Evolutionary conservation across 2,329 filamentous ascomycete species (phyloP), one percentile per base, ranked within the genome.

Genomic region (Hypoxylon sp.): DNA sequence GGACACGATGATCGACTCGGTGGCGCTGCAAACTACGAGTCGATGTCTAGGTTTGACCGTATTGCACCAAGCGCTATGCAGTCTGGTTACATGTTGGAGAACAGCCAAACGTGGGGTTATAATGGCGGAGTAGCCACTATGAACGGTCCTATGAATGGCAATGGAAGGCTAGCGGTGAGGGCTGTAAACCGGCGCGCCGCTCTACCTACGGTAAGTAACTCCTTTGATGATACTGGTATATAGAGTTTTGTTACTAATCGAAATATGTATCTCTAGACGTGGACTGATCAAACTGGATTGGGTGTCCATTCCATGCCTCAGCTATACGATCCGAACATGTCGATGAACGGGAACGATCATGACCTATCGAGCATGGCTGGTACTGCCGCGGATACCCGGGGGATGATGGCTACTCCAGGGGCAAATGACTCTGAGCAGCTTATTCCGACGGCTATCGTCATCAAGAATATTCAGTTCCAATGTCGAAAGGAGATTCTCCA

Each of bases 391-490:
- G 69, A 82, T 80, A 72, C 80, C 77, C 71, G 80, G 79, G 71
- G 83, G 81, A 74, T 78, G 72, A 77, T 78, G 76, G 72, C 73
- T 62, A 80, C 80, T 60, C 81, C 85, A 71, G 75, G 80, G 62
- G 82, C 83, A 38, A 83, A 84, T 64, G 87, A 89, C 51, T 86
- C 89, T 62, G 95, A 97, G 73, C 95, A 98, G 82, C 88, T 99
- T 67, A 99, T 99, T 65, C 95, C 95, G 2, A 99, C 96, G 2
- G 96, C 96, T 60, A 98, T 99, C 74, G 96, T 99, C 65, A 98
- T 99, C 82, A 99, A 99, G 84, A 99, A 99, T 79, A 99, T 99
- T 38, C 96, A 97, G 0, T 99, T 99, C 79, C 96, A 97, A 28
- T 94, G 98, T 63, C 94, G 97, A 80, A 98, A 98, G 82, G 96